Evolutionary conservation across 208 protist genomes (phyloP).

Genomic region (Leptomonas seymouri): DNA sequence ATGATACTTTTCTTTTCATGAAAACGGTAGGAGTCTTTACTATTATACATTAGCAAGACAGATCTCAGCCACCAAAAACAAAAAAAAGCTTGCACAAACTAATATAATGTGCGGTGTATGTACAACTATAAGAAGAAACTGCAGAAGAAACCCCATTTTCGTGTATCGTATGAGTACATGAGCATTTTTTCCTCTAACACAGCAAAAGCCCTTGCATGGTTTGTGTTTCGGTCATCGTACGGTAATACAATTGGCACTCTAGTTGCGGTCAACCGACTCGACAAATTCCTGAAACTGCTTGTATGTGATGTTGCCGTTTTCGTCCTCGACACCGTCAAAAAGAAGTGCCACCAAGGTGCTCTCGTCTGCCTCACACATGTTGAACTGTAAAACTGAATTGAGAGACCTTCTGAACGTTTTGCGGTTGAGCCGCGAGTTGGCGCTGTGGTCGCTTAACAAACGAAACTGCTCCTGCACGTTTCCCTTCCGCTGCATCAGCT

Average conservation of each 20-base stretch:
- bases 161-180: too few relatives aligned
- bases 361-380: constrained; percentile 72
- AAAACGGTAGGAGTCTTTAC: too few relatives aligned
- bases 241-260: background rate
- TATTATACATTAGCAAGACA: too few relatives aligned
- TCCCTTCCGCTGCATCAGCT: constrained; percentile 82
- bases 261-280: constrained; percentile 36
- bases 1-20: too few relatives aligned
- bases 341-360: constrained; percentile 82
- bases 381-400: constrained; percentile 85
- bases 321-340: constrained; percentile 84
- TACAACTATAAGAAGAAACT: too few relatives aligned
- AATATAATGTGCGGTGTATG: too few relatives aligned
- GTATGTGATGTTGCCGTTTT: constrained; percentile 83
- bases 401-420: constrained; percentile 74
- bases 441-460: constrained; percentile 67
- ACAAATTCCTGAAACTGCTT: constrained; percentile 90
- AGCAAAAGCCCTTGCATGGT: too few relatives aligned
- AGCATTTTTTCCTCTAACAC: too few relatives aligned
- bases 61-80: too few relatives aligned
- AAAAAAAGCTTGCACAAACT: too few relatives aligned
- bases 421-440: constrained; percentile 72
- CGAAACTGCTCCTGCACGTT: constrained; percentile 84
- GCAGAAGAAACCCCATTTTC: too few relatives aligned
- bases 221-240: background rate